Conservation (phyloP, 495 filamentous ascomycete genomes). For the Penicillium tannophilum region DNA sequence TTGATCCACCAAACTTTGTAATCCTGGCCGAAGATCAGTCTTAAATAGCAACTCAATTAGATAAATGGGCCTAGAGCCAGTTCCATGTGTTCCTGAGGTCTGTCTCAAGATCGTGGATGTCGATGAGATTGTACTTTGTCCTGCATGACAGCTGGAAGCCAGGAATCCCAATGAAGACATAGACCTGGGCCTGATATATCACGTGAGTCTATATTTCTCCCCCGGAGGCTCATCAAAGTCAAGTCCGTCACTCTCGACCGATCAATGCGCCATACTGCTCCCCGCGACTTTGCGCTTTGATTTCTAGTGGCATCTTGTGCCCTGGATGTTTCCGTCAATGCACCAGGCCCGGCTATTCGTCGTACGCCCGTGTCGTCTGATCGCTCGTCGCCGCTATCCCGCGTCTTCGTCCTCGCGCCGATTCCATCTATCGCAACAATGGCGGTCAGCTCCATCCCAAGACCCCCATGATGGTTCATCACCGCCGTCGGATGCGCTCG, state of each 20-base stretch:
- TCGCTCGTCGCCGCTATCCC: constrained; percentile 47
- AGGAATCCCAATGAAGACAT: not conserved
- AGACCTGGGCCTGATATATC: not conserved
- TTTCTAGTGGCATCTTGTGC: constrained; percentile 33
- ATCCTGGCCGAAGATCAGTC: constrained; percentile 26
- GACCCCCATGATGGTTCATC: constrained; percentile 33
- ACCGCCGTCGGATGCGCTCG: constrained; percentile 24
- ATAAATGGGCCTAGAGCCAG: not conserved
- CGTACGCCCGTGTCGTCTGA: constrained; percentile 47
- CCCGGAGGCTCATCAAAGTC: constrained; percentile 4
- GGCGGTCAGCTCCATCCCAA: constrained; percentile 32
- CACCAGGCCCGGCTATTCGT: constrained; percentile 37
- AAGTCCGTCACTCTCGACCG: constrained; percentile 8
- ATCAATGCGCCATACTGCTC: constrained; percentile 21
- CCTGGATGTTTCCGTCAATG: constrained; percentile 50
- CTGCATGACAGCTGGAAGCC: not conserved
- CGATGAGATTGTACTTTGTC: not conserved
- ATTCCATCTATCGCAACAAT: constrained; percentile 41
- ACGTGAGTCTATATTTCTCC: constrained; percentile 16
- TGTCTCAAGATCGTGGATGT: not conserved
- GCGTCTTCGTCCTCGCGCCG: constrained; percentile 32
- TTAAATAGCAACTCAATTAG: constrained; percentile 1
- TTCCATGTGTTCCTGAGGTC: not conserved
- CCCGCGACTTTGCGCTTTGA: constrained; percentile 23
- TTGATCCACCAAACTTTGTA: constrained; percentile 19